Percentiles rank a stretch among this genome's conserved stretches.
phyloP scores from a whole-genome alignment of 83 land plant species.

The Larix sibirica region DNA sequence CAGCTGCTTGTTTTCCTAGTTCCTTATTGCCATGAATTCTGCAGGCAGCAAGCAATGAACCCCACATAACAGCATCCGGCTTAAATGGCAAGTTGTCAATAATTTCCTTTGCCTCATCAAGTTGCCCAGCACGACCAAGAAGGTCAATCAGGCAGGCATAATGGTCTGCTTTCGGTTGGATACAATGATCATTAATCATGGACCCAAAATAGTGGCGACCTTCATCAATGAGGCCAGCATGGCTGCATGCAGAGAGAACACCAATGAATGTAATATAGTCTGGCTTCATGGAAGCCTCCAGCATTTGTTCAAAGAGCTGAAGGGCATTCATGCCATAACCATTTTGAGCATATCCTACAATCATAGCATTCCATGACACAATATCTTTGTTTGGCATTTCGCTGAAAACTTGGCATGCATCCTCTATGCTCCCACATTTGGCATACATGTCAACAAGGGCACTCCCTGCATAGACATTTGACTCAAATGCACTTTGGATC shows the following conservation, averaged over 20 bases:
- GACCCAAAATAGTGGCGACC: background rate
- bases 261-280: background rate
- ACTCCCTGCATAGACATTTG: constrained; percentile 49
- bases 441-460: constrained; percentile 61
- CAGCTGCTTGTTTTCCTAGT: background rate
- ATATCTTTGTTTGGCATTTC: background rate
- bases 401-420: background rate
- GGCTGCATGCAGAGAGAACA: background rate
- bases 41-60: background rate
- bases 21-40: background rate
- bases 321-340: background rate
- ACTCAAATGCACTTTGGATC: constrained; percentile 42
- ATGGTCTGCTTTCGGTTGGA: background rate
- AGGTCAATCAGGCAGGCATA: constrained; percentile 4
- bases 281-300: background rate
- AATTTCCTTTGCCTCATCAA: constrained; percentile 3
- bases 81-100: background rate
- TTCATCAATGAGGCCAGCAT: background rate
- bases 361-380: constrained; percentile 2
- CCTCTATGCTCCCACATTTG: constrained; percentile 41
- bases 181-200: background rate
- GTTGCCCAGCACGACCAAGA: background rate
- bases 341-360: background rate
- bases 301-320: background rate
- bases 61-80: background rate